Base-by-base conservation (phyloP, 2,329 filamentous ascomycete genomes). In the Calonectria pseudoreteaudii region DNA sequence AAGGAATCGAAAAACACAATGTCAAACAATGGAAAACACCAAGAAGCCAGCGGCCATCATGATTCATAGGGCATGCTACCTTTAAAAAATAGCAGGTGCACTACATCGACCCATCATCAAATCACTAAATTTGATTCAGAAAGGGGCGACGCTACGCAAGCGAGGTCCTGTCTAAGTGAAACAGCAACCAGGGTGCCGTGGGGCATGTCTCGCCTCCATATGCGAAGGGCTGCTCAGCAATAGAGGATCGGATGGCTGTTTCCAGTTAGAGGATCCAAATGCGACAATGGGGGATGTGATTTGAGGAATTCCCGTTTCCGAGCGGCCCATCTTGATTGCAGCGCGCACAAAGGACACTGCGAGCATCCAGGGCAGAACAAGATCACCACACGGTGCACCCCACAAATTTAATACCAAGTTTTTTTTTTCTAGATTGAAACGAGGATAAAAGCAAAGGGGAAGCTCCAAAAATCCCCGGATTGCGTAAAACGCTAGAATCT, bases 51-150 rank as follows among this genome's bases (percentile, higher is more conserved):
- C 18, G 26, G 14, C 16, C 30, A 34, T 20, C 47, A 52, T 34
- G 23, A 20, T 23, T 26, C 26, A 8, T 1, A 47, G 26, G 49
- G 16, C 23, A 41, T 31, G 20, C 30, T 49, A 23, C 13, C 28
- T 28, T 65, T n/a, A 30, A 31, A 47, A 65, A 49, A 28, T n/a
- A 6, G 26, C 18, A 65, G 23, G 13, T 65, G 23, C 7, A 6
- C 11, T 65, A 4, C 41, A 23, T 30, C 5, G 41, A 34, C 60
- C 60, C 41, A 65, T 30, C 28, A 58, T 53, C 8, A 44, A 47
- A 26, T 20, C 47, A 67, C 65, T 67, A 31, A 67, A 67, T 34
- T 67, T 56, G 65, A 67, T 67, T 67, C 65, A 56, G 14, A 26
- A 62, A 62, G 56, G 56, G 56, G 56, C 34, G 0, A 36, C 36